Base-by-base conservation (phyloP, 2,329 filamentous ascomycete genomes). In the Ophiostoma novo-ulmi region DNA sequence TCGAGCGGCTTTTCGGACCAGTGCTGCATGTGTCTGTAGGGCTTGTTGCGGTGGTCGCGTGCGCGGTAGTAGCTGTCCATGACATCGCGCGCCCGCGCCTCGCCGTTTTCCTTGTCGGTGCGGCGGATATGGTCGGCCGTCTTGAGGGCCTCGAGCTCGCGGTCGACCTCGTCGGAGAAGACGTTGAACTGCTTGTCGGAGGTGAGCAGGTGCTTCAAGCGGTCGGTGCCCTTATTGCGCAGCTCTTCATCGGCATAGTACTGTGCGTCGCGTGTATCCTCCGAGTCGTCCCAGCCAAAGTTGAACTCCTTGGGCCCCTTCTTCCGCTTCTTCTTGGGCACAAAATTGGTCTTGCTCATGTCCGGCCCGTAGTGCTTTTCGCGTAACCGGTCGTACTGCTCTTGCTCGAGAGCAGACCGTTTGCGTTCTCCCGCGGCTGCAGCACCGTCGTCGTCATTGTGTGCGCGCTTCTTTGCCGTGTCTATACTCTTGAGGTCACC, bases 231-330 rank as follows among this genome's bases (percentile, higher is more conserved):
- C 78, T 97, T 96, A 55, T 95, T 84, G 93, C 91, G 86, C 17
- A 48, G 70, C 67, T 72, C 69, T n/a, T 70, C 72, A 72, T 74
- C 74, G 3, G 71, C 72, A 13, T 64, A 35, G n/a, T 35, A 65
- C 38, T 69, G 71, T 14, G 70, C 66, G 64, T 74, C 70, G 74
- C 90, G 94, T 0, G 95, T 99, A 79, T 99, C 95, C 78, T 99
- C 95, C 73, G 96, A 92, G 0, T 88, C 87, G 75, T 97, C 96
- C 95, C 95, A 99, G 76, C 97, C 95, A 76, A 99, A 99, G 77
- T 97, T 99, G 83, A 99, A 99, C 79, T 99, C 98, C 80, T 94
- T 93, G 0, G 92, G 95, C 1, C 93, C 97, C 73, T 94, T 87
- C 82, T 92, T 91, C 71, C 94, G 87, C 83, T 98, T 98, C 85